Conservation (phyloP, 257 asterid genomes). For the Scutellaria galericulata region DNA sequence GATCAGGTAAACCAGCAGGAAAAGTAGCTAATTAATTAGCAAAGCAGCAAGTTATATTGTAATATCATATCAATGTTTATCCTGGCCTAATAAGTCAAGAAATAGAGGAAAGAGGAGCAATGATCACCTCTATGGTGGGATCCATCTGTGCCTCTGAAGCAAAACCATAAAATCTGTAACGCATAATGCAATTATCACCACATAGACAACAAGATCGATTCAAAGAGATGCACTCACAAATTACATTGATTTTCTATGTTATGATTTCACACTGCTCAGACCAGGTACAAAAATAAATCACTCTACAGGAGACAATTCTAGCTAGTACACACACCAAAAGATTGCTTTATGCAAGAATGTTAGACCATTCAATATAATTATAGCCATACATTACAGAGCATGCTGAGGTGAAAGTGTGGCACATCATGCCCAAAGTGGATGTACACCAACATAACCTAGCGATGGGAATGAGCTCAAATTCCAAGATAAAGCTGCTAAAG, state of each 20-base stretch:
- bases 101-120: slow-evolving; percentile 22
- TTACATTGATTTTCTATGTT: background rate
- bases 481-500: slow-evolving; percentile 8
- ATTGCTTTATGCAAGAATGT: no score
- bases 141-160: slow-evolving; percentile 97
- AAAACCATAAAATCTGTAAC: slow-evolving; percentile 83
- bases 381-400: background rate
- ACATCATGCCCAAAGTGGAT: background rate
- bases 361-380: no score
- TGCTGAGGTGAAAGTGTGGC: background rate
- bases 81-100: slow-evolving; percentile 10
- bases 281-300: background rate
- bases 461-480: background rate
- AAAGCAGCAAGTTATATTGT: slow-evolving; percentile 20
- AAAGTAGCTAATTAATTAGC: slow-evolving; percentile 3
- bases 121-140: slow-evolving; percentile 84
- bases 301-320: background rate
- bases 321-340: slow-evolving; percentile 7
- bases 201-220: slow-evolving; percentile 14
- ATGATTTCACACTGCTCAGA: slow-evolving; percentile 4
- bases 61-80: slow-evolving; percentile 16
- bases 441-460: slow-evolving; percentile 6
- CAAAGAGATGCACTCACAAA: slow-evolving; percentile 18
- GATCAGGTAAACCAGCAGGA: slow-evolving; percentile 20
- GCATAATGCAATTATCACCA: slow-evolving; percentile 35